A percentile compares a stretch with the other conserved stretches of the same genome.
Conservation (phyloP, 805 yeast species). For the Yamadazyma philogaea region DNA sequence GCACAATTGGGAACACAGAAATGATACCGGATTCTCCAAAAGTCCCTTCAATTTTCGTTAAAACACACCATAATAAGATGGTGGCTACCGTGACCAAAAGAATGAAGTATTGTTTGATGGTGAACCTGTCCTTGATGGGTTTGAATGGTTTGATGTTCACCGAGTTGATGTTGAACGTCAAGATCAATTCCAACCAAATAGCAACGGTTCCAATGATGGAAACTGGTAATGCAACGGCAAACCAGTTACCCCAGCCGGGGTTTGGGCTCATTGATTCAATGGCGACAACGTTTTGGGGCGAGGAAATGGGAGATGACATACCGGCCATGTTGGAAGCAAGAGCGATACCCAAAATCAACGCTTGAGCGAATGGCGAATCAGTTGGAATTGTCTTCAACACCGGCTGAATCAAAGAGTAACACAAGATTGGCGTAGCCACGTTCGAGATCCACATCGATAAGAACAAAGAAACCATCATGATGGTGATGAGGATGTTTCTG, state of each 20-base stretch:
- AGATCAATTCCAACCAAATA: conserved; percentile 69
- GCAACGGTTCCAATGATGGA: conserved; percentile 57
- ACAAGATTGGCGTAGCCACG: conserved; percentile 95
- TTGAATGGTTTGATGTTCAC: conserved; percentile 47
- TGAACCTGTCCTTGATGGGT: conserved; percentile 46
- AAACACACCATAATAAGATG: conserved; percentile 49
- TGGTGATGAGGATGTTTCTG: conserved; percentile 65
- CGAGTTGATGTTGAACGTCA: conserved; percentile 55
- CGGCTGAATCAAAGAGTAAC: conserved; percentile 90
- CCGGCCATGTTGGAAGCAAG: conserved; percentile 93
- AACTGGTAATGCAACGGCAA: conserved; percentile 81
- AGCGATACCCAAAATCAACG: conserved; percentile 87
- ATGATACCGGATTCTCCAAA: conserved; percentile 50
- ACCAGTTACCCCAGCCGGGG: conserved; percentile 92
- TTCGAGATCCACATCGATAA: conserved; percentile 95
- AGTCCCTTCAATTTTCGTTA: conserved; percentile 38
- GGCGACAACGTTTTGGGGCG: conserved; percentile 94
- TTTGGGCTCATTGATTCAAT: conserved; percentile 83
- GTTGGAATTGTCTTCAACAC: conserved; percentile 79
- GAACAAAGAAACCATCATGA: conserved; percentile 83
- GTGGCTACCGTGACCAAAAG: conserved; percentile 41
- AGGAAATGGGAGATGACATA: conserved; percentile 95
- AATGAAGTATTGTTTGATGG: conserved; percentile 44
- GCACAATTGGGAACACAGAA: conserved; percentile 45
- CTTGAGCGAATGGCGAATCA: conserved; percentile 72